These are phyloP conservation scores for Ilex aquifolium DNA, from an alignment of 257 asterid species.

Conservation along the genomic window DNA sequence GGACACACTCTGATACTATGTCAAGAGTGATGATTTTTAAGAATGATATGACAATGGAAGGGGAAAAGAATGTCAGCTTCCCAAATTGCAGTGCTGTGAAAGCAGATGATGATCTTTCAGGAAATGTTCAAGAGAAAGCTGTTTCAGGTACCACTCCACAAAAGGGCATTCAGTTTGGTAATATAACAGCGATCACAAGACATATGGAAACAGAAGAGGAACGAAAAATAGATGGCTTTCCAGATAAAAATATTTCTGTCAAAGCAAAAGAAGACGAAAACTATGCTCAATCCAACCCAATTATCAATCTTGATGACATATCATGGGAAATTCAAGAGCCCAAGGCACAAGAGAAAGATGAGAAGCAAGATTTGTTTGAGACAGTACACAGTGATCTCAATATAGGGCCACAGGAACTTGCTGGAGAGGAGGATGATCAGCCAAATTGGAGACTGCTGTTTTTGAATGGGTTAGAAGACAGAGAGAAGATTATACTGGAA, in stretches of 20 bases:
- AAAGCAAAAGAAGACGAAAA: not conserved
- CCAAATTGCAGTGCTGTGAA: slow-evolving; percentile 5
- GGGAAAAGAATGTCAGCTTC: slow-evolving; percentile 4
- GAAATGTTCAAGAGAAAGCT: not conserved
- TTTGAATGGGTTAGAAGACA: slow-evolving; percentile 35
- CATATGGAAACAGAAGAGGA: slow-evolving; percentile 14
- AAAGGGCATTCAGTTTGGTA: not conserved
- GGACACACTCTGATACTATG: not conserved
- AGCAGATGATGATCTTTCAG: slow-evolving; percentile 9
- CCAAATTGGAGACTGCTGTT: slow-evolving; percentile 44
- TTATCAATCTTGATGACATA: not conserved
- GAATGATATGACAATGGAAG: slow-evolving; percentile 1
- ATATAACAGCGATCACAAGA: slow-evolving; percentile 9
- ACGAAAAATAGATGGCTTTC: slow-evolving; percentile 8
- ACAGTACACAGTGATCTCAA: slow-evolving; percentile 9
- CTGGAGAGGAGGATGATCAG: slow-evolving; percentile 21
- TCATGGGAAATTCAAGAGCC: slow-evolving; percentile 20
- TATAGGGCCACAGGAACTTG: slow-evolving; percentile 17
- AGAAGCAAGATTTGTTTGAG: slow-evolving; percentile 11
- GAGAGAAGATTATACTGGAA: slow-evolving; percentile 35
- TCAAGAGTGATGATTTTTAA: not conserved
- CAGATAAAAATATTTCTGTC: slow-evolving; percentile 29
- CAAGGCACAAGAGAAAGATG: not conserved
- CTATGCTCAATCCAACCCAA: not conserved
- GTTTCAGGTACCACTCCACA: not conserved